Conservation (phyloP, 1,284 basidiomycete genomes). For the Volvariella volvacea region DNA sequence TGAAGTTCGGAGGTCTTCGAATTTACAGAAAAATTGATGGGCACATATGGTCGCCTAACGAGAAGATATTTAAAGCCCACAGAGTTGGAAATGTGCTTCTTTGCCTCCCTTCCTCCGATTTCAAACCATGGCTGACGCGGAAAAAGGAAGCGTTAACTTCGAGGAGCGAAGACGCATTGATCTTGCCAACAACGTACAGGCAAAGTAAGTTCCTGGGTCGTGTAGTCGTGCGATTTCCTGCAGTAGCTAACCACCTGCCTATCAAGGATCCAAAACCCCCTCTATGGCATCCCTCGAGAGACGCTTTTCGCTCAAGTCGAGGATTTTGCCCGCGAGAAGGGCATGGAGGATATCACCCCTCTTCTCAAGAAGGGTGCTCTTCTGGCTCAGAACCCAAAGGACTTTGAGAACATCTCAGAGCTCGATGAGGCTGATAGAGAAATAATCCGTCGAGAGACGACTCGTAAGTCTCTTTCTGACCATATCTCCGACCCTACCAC, state of each 20-base stretch:
- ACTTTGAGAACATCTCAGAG: slow-evolving; percentile 44
- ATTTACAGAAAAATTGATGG: too few relatives aligned
- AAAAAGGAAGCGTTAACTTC: slow-evolving; percentile 13
- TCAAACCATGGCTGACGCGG: slow-evolving; percentile 12
- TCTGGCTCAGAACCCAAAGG: slow-evolving; percentile 47
- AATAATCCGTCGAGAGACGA: slow-evolving; percentile 43
- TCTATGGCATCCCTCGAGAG: slow-evolving; percentile 38
- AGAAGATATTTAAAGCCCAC: too few relatives aligned
- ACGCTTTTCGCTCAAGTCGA: slow-evolving; percentile 40
- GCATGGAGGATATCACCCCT: slow-evolving; percentile 36
- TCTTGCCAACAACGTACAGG: slow-evolving; percentile 32
- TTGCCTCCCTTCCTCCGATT: neutral
- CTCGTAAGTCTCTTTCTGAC: slow-evolving; percentile 25
- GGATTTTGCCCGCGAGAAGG: slow-evolving; percentile 37
- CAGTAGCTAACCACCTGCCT: neutral
- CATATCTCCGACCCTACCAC: slow-evolving; percentile 2
- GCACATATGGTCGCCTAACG: too few relatives aligned
- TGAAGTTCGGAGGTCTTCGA: too few relatives aligned
- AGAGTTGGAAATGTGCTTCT: too few relatives aligned
- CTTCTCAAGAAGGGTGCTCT: slow-evolving; percentile 50
- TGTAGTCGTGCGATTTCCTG: slow-evolving; percentile 4
- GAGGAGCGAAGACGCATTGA: slow-evolving; percentile 18
- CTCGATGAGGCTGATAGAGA: slow-evolving; percentile 46
- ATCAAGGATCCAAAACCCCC: slow-evolving; percentile 46
- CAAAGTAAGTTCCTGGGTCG: slow-evolving; percentile 21